Evolutionary conservation across 257 asterid genomes (phyloP).

Genomic region (Solanum chiquidenum): DNA sequence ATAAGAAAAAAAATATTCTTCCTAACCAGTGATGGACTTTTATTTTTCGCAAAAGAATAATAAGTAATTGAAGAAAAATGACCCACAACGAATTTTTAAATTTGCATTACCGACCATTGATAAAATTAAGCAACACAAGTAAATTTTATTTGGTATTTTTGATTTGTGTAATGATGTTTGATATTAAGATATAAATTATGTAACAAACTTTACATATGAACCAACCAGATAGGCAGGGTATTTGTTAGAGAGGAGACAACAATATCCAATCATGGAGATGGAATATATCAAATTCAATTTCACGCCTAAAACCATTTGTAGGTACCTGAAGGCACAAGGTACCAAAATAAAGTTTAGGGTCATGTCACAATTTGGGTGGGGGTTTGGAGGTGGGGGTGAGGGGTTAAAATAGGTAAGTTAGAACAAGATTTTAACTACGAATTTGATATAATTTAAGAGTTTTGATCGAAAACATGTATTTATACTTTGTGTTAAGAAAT

Average conservation of each 20-base stretch:
- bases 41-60: not conserved
- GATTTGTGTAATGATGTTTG: not conserved
- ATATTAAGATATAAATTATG: not conserved
- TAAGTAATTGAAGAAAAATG: not conserved
- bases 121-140: not conserved
- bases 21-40: not conserved
- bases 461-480: not conserved
- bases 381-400: too few relatives aligned
- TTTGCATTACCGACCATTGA: not conserved
- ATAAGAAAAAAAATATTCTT: not conserved
- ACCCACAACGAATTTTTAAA: not conserved
- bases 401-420: not conserved
- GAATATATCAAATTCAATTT: not conserved
- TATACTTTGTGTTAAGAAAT: not conserved
- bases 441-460: not conserved
- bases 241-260: not conserved
- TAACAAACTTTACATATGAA: not conserved
- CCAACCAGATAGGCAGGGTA: not conserved
- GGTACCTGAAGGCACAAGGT: not conserved
- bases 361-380: not conserved
- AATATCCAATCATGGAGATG: not conserved
- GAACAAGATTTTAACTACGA: too few relatives aligned
- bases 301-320: not conserved
- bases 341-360: not conserved
- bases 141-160: not conserved